phyloP scores from a whole-genome alignment of 805 yeast genomes.

The Tetrapisispora phaffii region DNA sequence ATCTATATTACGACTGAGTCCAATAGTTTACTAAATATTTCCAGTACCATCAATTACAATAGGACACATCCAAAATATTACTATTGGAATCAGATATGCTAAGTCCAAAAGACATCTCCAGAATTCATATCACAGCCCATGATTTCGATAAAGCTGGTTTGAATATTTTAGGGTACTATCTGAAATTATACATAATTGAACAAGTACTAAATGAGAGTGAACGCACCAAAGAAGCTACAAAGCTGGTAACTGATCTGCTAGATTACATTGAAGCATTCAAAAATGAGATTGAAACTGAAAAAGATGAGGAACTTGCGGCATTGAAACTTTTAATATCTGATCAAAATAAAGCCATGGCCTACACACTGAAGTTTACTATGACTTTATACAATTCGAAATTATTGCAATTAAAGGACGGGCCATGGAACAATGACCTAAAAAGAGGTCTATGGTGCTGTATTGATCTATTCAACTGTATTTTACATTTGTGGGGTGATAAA shows the following conservation, averaged over 20 bases:
- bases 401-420: slow-evolving; percentile 38
- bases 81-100: background rate
- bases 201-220: slow-evolving; percentile 56
- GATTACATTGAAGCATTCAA: slow-evolving; percentile 62
- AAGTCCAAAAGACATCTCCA: background rate
- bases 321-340: slow-evolving; percentile 41
- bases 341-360: slow-evolving; percentile 46
- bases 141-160: slow-evolving; percentile 21
- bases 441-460: slow-evolving; percentile 28
- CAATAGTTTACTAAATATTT: too few relatives aligned
- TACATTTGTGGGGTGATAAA: slow-evolving; percentile 19
- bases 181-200: slow-evolving; percentile 58
- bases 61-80: too few relatives aligned
- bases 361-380: slow-evolving; percentile 48
- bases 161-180: slow-evolving; percentile 24
- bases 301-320: slow-evolving; percentile 26
- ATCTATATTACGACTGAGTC: too few relatives aligned
- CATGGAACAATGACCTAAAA: slow-evolving; percentile 30
- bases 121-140: slow-evolving; percentile 14
- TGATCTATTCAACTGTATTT: slow-evolving; percentile 17
- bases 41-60: too few relatives aligned
- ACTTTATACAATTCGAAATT: slow-evolving; percentile 43
- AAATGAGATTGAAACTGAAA: slow-evolving; percentile 20
- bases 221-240: slow-evolving; percentile 44
- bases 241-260: slow-evolving; percentile 49